These are phyloP conservation scores for Sarocladiaceae sp. DNA, from an alignment of 2,329 filamentous ascomycete species.

Conservation along the genomic window DNA sequence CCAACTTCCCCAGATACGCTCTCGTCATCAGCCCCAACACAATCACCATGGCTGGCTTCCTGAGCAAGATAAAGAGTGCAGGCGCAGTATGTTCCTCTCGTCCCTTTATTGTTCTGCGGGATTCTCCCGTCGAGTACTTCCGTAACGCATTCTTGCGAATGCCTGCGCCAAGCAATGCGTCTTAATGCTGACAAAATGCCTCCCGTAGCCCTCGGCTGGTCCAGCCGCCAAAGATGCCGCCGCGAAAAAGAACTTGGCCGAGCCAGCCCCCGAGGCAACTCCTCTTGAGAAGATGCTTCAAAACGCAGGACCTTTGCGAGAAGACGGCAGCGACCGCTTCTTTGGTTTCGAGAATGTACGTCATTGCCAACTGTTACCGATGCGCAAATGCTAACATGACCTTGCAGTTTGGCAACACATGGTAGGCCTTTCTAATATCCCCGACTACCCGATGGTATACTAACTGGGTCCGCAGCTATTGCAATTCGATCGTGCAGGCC, in stretches of 20 bases:
- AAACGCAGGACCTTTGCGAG: conserved; percentile 71
- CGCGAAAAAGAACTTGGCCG: conserved; percentile 52
- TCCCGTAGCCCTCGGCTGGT: conserved; percentile 35
- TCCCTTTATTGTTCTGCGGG: not conserved
- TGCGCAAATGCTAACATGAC: not conserved
- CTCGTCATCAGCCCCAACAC: conserved; percentile 11
- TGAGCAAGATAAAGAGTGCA: conserved; percentile 52
- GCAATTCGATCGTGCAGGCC: conserved; percentile 96
- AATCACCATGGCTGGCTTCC: conserved; percentile 47
- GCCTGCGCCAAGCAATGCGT: not conserved
- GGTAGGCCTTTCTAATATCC: conserved; percentile 48
- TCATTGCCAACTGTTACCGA: conserved; percentile 15
- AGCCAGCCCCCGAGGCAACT: conserved; percentile 51
- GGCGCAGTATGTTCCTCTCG: conserved; percentile 46
- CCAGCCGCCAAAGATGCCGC: conserved; percentile 38
- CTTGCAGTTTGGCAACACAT: conserved; percentile 88
- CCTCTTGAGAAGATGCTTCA: conserved; percentile 70
- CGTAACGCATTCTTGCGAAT: not conserved
- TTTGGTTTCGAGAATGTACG: conserved; percentile 97
- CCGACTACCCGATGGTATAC: conserved; percentile 7
- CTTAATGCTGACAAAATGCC: conserved; percentile 26
- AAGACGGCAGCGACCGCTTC: conserved; percentile 94
- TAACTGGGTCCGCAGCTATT: conserved; percentile 61
- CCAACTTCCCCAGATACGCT: conserved; percentile 6
- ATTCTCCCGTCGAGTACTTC: not conserved